Percentiles rank a stretch among this genome's conserved stretches.
Evolutionary conservation across 148 eudicot species (phyloP).

Genomic region (Spergularia bocconei): DNA sequence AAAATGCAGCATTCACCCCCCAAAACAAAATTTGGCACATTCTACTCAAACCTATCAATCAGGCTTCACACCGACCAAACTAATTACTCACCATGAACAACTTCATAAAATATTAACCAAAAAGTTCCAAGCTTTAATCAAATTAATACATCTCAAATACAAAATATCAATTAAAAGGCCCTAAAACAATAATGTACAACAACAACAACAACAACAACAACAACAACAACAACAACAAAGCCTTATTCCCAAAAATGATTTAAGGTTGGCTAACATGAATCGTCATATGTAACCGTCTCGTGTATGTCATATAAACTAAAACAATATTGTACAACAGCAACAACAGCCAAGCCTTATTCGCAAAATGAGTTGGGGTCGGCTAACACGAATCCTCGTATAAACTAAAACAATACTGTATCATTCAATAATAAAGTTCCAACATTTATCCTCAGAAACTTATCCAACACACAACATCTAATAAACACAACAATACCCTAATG

Average conservation of each 20-base stretch:
- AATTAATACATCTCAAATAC: not conserved
- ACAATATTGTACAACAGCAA: too few species aligned
- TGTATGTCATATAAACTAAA: too few species aligned
- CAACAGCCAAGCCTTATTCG: too few species aligned
- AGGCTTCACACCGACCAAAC: not conserved
- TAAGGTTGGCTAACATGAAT: too few species aligned
- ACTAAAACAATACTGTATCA: not conserved
- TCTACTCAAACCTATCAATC: not conserved
- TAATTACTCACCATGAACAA: not conserved
- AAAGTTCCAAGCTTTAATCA: not conserved
- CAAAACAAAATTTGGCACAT: not conserved
- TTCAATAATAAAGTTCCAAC: not conserved
- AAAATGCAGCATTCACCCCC: not conserved
- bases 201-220: too few species aligned
- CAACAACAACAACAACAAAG: too few species aligned
- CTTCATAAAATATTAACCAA: not conserved
- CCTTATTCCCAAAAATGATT: too few species aligned
- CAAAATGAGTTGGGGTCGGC: too few species aligned
- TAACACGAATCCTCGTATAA: not conserved
- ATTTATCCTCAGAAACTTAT: not conserved
- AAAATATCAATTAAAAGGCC: too few species aligned
- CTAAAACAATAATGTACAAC: too few species aligned
- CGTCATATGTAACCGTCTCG: too few species aligned
- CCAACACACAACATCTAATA: slow-evolving; percentile 3
- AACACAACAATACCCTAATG: not conserved